Evolutionary conservation across 306 rosid genomes (phyloP), one percentile per base, ranked within the genome.

Genomic region (Canavalia ensiformis): DNA sequence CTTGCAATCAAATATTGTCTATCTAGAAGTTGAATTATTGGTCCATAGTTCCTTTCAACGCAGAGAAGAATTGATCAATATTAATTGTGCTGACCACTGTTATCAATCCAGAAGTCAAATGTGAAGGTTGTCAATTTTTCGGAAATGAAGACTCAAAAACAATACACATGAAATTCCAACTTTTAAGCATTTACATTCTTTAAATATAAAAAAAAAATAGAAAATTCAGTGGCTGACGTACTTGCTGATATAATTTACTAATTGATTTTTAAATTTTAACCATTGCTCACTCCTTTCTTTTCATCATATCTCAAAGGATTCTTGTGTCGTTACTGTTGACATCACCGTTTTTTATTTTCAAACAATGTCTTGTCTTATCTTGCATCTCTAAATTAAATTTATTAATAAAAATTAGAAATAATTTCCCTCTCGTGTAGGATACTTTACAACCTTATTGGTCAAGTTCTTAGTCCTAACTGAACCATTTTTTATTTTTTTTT

Each of bases 21-120:
- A 63, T 76, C 73, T 76, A 35, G 81, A 64, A 51, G 81, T 11
- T 64, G 51, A 76, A 31, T 12, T 7, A 60, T 33, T 35, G 72
- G 80, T 60, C 34, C 25, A 54, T n/a, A 13, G 56, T 30, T 54
- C 1, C n/a, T 77, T 78, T 78, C 68, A 78, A 67, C 67, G 25
- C 6, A 11, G 11, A 2, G 18, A 66, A 60, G 47, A 66, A 67
- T 7, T 2, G 55, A 42, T 54, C 58, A 56, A 54, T 42, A 42
- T 54, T 47, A 56, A 54, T 42, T 78, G 41, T 56, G 13, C 0
- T 12, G 67, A 54, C 57, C 1, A 12, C 3, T 1, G 5, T 73
- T 5, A 9, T 49, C 0, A 7, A 39, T 54, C 29, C 42, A 42
- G 35, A 78, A 67, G 68, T 41, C 46, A 67, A 42, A 11, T 28